Percentiles rank a stretch among this genome's conserved stretches.
Conservation (phyloP, 23 red algal genomes). For the Gracilaria domingensis region DNA sequence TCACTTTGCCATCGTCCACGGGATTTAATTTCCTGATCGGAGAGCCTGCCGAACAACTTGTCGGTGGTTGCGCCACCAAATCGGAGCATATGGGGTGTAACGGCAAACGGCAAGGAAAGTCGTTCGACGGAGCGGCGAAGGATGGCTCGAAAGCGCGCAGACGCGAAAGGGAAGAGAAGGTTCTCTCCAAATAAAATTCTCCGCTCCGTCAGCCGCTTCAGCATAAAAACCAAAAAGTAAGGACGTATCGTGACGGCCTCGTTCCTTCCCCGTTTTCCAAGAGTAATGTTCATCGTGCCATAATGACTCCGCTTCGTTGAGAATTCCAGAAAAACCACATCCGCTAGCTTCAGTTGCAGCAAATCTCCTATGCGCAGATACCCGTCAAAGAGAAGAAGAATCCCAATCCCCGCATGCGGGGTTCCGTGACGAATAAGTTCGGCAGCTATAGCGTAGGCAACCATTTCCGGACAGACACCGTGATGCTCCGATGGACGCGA, state of each 20-base stretch:
- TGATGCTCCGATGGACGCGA: background rate
- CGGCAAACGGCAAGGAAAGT: background rate
- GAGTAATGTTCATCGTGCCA: background rate
- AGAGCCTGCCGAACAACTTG: too few relatives aligned
- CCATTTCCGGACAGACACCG: background rate
- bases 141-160: background rate
- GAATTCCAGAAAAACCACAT: background rate
- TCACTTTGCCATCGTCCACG: too few relatives aligned
- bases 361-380: background rate
- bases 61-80: conserved; percentile 1
- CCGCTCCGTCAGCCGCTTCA: background rate
- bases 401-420: background rate
- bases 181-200: background rate
- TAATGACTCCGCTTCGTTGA: background rate
- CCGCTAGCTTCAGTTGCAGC: background rate
- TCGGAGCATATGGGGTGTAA: conserved; percentile 15
- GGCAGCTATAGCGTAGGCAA: background rate
- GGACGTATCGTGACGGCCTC: background rate
- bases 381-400: background rate
- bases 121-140: background rate
- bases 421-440: background rate
- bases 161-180: background rate
- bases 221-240: background rate
- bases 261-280: background rate
- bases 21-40: too few relatives aligned